phyloP scores from a whole-genome alignment of 257 asterid species.

The Solanum infundibuliforme region DNA sequence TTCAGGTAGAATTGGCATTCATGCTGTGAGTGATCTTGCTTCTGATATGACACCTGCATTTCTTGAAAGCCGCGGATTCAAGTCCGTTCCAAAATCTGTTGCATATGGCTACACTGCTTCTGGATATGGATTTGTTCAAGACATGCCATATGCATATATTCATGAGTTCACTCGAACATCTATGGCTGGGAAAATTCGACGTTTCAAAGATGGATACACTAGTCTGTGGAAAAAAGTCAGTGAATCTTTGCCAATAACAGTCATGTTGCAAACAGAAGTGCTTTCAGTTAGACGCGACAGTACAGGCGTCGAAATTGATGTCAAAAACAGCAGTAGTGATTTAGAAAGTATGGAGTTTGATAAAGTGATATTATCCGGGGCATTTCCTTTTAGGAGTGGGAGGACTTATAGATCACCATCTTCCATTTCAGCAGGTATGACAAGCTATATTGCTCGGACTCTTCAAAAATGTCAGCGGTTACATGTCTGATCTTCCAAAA shows the following conservation, averaged over 20 bases:
- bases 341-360: constrained; percentile 35
- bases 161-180: constrained; percentile 79
- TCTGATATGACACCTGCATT: constrained; percentile 51
- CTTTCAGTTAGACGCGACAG: constrained; percentile 35
- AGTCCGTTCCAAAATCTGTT: constrained; percentile 63
- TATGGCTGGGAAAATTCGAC: constrained; percentile 80
- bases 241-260: constrained; percentile 35
- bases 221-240: constrained; percentile 59
- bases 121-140: constrained; percentile 77
- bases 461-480: neutral
- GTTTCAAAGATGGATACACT: constrained; percentile 71
- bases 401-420: constrained; percentile 45
- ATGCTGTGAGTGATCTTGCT: constrained; percentile 50
- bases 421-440: constrained; percentile 22
- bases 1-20: constrained; percentile 60
- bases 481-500: neutral
- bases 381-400: constrained; percentile 56
- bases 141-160: constrained; percentile 70
- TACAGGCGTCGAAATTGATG: constrained; percentile 15
- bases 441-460: neutral
- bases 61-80: constrained; percentile 48
- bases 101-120: constrained; percentile 81
- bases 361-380: constrained; percentile 58
- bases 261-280: constrained; percentile 61
- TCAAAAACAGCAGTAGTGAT: constrained; percentile 23